Conservation (phyloP, 495 filamentous ascomycete genomes). For the Tirmania nivea region DNA sequence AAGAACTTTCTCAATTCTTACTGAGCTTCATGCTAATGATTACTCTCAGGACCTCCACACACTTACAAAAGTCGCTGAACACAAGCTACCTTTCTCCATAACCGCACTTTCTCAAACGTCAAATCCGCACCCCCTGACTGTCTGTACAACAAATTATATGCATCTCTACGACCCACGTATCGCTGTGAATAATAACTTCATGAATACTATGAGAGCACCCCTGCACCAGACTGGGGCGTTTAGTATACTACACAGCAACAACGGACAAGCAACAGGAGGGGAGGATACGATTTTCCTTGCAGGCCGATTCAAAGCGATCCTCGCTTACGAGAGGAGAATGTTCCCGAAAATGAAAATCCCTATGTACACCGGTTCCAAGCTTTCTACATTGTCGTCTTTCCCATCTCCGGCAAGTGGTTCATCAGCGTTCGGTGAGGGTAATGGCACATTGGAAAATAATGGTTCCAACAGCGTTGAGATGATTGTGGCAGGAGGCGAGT, state of each 20-base stretch:
- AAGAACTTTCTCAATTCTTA: not conserved
- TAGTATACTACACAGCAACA: conserved; percentile 54
- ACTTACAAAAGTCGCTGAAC: conserved; percentile 43
- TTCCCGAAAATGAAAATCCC: conserved; percentile 61
- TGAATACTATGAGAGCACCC: conserved; percentile 25
- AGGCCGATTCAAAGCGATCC: conserved; percentile 72
- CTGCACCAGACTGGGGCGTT: conserved; percentile 65
- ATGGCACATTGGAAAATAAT: not conserved
- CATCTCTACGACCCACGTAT: conserved; percentile 62
- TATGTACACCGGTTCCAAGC: conserved; percentile 59
- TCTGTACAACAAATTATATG: conserved; percentile 63
- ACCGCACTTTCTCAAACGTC: conserved; percentile 61
- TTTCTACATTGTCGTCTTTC: conserved; percentile 17
- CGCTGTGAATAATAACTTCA: conserved; percentile 9
- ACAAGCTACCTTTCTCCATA: conserved; percentile 64
- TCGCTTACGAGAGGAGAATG: conserved; percentile 71
- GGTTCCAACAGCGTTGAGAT: not conserved
- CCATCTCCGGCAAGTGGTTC: not conserved
- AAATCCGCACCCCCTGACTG: conserved; percentile 51
- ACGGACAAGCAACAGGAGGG: not conserved
- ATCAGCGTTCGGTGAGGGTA: not conserved
- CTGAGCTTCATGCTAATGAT: not conserved
- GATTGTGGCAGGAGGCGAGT: not conserved
- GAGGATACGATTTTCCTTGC: conserved; percentile 52
- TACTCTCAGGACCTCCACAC: conserved; percentile 33